Base-by-base conservation (phyloP, 202 grass and related monocot genomes). In the Cymbopogon flexuosus region DNA sequence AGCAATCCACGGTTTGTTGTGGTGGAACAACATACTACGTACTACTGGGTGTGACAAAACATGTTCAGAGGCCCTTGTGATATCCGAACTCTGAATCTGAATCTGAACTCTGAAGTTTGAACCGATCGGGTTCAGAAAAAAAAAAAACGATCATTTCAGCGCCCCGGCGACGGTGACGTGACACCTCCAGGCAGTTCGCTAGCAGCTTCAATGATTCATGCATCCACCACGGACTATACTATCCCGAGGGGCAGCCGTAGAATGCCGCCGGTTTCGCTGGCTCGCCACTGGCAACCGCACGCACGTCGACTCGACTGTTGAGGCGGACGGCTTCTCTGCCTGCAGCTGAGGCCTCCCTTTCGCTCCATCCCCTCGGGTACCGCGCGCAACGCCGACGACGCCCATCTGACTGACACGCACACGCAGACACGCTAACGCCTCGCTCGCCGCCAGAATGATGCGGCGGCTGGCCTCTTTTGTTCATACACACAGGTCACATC, bases 331-430 rank as follows among this genome's bases (percentile, higher is more conserved):
- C 65, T 8, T n/a, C 82, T 23, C 82, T 85, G 21, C 87, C 65
- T 72, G 36, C 30, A 49, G 87, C 78, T 89, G 72, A 37, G 47
- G 72, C 58, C 59, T 89, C 87, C 2, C 66, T 81, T 81, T 89
- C 77, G 2, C 0, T 1, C 35, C 84, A 21, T 76, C 70, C 21
- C 18, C 29, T 27, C 84, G 46, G 59, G 47, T 51, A 65, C 15
- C 70, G 46, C 51, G 37, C 8, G 51, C 19, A 47, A 51, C 39
- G 6, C 5, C 1, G 64, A 68, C n/a, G 79, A 71, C 62, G 72
- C 42, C 57, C 56, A 34, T 9, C 63, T 60, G 72, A 18, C 51
- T 59, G n/a, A 0, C 29, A 34, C 60, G 46, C 15, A 7, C 15
- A 18, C 14, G 45, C 33, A 21, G 31, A 27, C 9, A 36, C 39